A percentile compares a stretch with the other conserved stretches of the same genome.
Conservation (phyloP, 139 green algal species). For the Eudorina sp. region DNA sequence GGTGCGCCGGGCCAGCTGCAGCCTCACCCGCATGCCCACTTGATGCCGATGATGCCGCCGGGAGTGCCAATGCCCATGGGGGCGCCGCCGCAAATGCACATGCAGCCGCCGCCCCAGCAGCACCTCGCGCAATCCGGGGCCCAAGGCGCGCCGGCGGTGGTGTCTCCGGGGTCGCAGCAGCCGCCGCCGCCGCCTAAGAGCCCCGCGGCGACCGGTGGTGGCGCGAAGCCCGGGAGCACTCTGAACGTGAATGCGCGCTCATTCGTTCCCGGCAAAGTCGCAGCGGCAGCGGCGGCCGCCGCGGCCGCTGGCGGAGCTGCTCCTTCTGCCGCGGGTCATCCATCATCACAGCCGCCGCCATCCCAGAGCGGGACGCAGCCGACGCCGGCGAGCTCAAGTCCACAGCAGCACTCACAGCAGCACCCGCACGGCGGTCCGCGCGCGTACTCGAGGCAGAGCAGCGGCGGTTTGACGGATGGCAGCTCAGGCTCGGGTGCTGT, state of each 20-base stretch:
- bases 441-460: conserved; percentile 43
- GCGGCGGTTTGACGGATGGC: conserved; percentile 2
- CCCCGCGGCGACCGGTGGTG: conserved; percentile 13
- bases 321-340: too few species aligned
- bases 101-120: conserved; percentile 11
- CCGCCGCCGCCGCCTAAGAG: conserved; percentile 22
- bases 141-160: not conserved
- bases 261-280: conserved; percentile 45
- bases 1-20: not conserved
- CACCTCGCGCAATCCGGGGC: conserved; percentile 9
- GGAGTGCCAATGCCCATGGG: conserved; percentile 25
- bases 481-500: too few species aligned
- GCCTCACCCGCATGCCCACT: conserved; percentile 10
- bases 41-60: conserved; percentile 18
- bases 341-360: too few species aligned
- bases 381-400: too few species aligned
- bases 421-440: conserved; percentile 13
- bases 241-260: conserved; percentile 24
- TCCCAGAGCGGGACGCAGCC: too few species aligned
- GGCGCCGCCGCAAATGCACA: not conserved
- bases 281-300: too few species aligned
- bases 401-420: conserved; percentile 32
- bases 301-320: not conserved
- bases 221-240: conserved; percentile 38
- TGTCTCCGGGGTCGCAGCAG: not conserved